Evolutionary conservation across 345 rosid genomes (phyloP), one percentile per base, ranked within the genome.

Genomic region (Linum usitatissimum): DNA sequence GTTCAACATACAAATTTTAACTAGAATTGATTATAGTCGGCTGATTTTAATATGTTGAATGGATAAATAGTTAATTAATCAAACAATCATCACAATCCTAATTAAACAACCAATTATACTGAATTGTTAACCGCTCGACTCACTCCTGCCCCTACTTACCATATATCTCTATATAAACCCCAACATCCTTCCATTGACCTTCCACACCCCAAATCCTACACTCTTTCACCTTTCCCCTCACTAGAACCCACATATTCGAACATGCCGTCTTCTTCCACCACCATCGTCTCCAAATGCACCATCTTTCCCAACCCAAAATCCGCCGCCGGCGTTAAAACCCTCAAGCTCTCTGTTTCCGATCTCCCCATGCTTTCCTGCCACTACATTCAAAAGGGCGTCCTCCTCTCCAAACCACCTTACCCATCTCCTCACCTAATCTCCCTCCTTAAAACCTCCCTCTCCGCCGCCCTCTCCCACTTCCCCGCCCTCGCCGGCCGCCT

Each of bases 341-440:
- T 86, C 7, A 80, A 78, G 70, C 96, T 93, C 70, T 87, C 94
- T 8, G 96, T 90, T 61, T 93, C 99, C 31, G 99, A 93, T 71
- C 79, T 90, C 45, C 97, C 96, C 21, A 93, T 93, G 99, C 91
- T 93, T 57, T 86, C 99, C 1, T 93, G 99, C 63, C 99, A 93
- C 21, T 93, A 93, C 77, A 93, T 93, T 68, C 99, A 93, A 34
- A 93, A 93, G 75, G 99, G 99, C 0, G 85, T 90, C 31, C 89
- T 93, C 67, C 76, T 93, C 56, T 3, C 80, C 0, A 64, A 62
- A 42, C 78, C 94, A 9, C 80, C 83, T 34, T 82, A 58, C 4
- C 8, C 38, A 68, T 70, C 58, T 58, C 78, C 66, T 63, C 77
- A 78, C 18, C 77, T 93, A 38, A 6, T 78, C 60, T 20, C 69